Percentiles rank a stretch among this genome's conserved stretches.
phyloP scores from a whole-genome alignment of 2,329 filamentous ascomycete genomes.

The Leptographium radiaticola region DNA sequence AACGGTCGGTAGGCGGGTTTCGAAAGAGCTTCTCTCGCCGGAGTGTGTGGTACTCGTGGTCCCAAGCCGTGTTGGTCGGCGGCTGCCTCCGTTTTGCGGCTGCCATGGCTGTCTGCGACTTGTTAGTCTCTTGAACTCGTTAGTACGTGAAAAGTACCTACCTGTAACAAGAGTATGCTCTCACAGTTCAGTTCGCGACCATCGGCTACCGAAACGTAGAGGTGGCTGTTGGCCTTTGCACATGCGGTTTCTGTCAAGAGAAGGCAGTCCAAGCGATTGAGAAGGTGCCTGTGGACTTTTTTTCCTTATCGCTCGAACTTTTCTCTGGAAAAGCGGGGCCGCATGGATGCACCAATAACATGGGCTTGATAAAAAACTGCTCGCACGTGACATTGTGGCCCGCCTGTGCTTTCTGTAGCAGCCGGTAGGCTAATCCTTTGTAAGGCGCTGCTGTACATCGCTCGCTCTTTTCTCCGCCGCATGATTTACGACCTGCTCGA shows the following conservation, averaged over 20 bases:
- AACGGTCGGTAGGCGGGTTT: constrained; percentile 75
- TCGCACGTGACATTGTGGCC: neutral
- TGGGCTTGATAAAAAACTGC: neutral
- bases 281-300: constrained; percentile 3
- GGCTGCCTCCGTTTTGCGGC: constrained; percentile 10
- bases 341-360: neutral
- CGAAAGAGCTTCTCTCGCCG: constrained; percentile 80
- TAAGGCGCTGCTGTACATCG: too few species aligned
- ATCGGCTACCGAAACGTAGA: neutral
- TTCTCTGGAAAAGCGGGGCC: neutral
- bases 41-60: constrained; percentile 72
- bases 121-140: neutral
- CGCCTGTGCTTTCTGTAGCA: neutral
- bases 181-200: neutral
- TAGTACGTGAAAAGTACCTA: neutral
- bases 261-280: neutral
- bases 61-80: constrained; percentile 59
- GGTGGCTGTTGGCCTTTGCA: neutral
- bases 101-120: constrained; percentile 4
- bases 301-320: constrained; percentile 8
- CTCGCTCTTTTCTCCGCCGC: too few species aligned
- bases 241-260: neutral
- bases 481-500: too few species aligned
- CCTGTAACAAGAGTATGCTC: neutral
- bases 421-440: neutral